Conservation (phyloP, 805 yeast species). For the Scheffersomyces amazonensis region DNA sequence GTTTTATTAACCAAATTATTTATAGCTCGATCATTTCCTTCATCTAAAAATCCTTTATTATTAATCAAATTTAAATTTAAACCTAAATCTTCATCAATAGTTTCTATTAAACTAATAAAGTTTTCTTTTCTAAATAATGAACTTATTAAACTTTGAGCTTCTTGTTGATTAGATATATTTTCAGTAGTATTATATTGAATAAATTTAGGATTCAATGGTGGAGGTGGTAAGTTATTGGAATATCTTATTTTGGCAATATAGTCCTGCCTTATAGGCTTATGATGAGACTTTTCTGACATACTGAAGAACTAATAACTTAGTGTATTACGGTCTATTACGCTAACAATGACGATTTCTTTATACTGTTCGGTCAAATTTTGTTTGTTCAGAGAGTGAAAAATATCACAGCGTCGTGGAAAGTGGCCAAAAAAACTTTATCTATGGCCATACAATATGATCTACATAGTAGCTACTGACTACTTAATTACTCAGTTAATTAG, state of each 20-base stretch:
- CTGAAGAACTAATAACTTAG: constrained; percentile 1
- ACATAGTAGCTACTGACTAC: not conserved
- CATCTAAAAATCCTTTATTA: constrained; percentile 66
- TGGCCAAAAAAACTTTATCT: not conserved
- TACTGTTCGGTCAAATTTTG: not conserved
- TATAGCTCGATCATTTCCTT: constrained; percentile 43
- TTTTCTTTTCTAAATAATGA: constrained; percentile 74
- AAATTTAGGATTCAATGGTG: constrained; percentile 86
- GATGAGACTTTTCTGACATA: constrained; percentile 23
- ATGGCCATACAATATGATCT: not conserved
- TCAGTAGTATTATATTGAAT: constrained; percentile 50
- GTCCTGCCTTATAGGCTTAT: constrained; percentile 57
- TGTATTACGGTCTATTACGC: not conserved
- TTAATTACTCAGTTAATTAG: not conserved
- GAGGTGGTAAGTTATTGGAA: constrained; percentile 87
- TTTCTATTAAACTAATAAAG: constrained; percentile 56
- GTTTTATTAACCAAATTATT: constrained; percentile 12
- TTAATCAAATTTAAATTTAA: constrained; percentile 71
- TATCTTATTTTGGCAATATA: constrained; percentile 81
- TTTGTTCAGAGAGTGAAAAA: not conserved
- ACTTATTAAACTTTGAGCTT: constrained; percentile 53
- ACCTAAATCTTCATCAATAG: constrained; percentile 63
- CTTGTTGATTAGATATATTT: constrained; percentile 31
- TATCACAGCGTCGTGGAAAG: not conserved
- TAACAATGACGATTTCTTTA: not conserved